These are phyloP conservation scores for Cladobotryum protrusum DNA, from an alignment of 2,329 filamentous ascomycete genomes.

Conservation along the genomic window DNA sequence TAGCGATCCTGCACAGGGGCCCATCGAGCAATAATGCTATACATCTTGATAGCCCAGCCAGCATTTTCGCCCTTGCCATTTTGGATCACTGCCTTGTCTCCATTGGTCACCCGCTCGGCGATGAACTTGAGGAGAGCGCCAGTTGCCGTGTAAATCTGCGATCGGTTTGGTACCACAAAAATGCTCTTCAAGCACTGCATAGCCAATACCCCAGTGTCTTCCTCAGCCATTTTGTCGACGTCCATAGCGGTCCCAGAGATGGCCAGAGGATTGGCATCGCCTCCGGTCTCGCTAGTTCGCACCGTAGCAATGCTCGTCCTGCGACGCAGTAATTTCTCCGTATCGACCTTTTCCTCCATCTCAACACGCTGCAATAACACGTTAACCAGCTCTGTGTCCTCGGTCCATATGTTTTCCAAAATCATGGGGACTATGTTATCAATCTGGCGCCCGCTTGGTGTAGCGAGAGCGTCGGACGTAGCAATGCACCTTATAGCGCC, in stretches of 20 bases:
- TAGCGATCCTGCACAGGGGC: constrained; percentile 92
- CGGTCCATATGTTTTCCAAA: constrained; percentile 77
- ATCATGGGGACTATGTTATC: constrained; percentile 76
- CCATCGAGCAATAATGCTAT: constrained; percentile 76
- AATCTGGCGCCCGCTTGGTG: constrained; percentile 70
- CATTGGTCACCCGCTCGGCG: constrained; percentile 48
- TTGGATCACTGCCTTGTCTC: constrained; percentile 47
- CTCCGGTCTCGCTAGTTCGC: constrained; percentile 54
- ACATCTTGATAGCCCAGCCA: constrained; percentile 78
- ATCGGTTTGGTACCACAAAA: constrained; percentile 73
- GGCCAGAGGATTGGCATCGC: constrained; percentile 61
- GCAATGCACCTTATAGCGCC: constrained; percentile 77
- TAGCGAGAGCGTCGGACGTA: constrained; percentile 69
- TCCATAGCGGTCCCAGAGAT: constrained; percentile 78
- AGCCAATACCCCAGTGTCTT: constrained; percentile 79
- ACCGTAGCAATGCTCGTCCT: constrained; percentile 77
- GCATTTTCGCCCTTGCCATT: constrained; percentile 33
- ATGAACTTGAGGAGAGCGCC: constrained; percentile 70
- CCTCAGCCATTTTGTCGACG: constrained; percentile 82
- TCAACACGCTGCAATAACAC: constrained; percentile 61
- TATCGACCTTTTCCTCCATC: constrained; percentile 61
- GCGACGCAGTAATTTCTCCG: constrained; percentile 56
- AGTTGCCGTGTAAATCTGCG: constrained; percentile 75
- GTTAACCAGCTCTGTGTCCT: constrained; percentile 63
- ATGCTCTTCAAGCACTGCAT: constrained; percentile 82